Conservation (phyloP, 148 eudicot species). For the Fallopia convolvulus region DNA sequence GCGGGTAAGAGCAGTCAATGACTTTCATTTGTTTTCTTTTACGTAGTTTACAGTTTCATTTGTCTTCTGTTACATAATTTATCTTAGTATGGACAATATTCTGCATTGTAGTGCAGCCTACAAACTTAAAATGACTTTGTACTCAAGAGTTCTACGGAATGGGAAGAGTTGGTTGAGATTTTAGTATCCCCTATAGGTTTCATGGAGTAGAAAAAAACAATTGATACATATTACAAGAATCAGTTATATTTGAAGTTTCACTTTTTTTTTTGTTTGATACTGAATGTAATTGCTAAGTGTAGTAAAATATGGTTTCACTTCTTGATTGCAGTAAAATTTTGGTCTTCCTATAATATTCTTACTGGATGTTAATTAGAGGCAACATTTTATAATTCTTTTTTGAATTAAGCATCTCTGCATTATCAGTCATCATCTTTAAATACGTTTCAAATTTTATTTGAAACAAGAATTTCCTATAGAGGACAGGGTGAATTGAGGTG, state of each 20-base stretch:
- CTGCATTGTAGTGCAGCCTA: background rate
- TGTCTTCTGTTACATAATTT: background rate
- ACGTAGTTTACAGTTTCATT: background rate
- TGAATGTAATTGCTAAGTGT: background rate
- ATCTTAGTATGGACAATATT: background rate
- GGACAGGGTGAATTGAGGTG: background rate
- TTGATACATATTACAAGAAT: background rate
- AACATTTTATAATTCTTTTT: background rate
- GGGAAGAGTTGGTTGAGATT: background rate
- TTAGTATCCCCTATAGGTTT: background rate
- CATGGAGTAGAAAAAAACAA: background rate
- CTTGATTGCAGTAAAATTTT: background rate
- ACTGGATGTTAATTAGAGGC: background rate
- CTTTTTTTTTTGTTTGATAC: background rate
- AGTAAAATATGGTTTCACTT: background rate
- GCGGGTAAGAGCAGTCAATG: conserved; percentile 32
- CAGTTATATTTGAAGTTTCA: background rate
- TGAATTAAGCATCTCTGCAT: background rate
- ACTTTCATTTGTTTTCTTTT: background rate
- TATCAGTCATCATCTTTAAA: background rate
- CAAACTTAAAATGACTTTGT: background rate
- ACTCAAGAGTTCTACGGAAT: background rate
- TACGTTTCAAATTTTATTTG: background rate
- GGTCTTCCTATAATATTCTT: background rate
- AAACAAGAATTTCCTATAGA: background rate